phyloP scores from a whole-genome alignment of 2,329 filamentous ascomycete genomes.

The Ophiostoma himal-ulmi region DNA sequence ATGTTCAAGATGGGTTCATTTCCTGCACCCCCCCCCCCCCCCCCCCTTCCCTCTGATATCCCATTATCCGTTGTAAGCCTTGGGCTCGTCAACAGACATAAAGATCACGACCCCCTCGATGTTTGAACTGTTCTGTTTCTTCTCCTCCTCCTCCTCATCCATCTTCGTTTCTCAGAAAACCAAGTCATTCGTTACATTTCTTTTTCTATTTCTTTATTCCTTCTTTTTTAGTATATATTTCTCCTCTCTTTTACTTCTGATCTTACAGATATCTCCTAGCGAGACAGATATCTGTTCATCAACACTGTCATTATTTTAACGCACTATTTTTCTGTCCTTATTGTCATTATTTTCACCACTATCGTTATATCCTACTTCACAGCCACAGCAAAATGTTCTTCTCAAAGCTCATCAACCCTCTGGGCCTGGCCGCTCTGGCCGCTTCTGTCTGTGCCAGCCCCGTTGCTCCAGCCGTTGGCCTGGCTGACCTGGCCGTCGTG shows the following conservation, averaged over 20 bases:
- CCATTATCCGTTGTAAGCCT: background rate
- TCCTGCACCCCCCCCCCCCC: background rate
- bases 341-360: background rate
- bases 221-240: background rate
- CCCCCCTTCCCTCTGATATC: background rate
- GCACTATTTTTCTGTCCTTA: background rate
- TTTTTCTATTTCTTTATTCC: background rate
- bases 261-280: background rate
- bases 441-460: constrained; percentile 20
- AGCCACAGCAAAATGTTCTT: constrained; percentile 15
- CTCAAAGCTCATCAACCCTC: constrained; percentile 6
- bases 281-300: background rate
- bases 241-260: background rate
- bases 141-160: background rate
- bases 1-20: constrained; percentile 1
- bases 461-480: constrained; percentile 17
- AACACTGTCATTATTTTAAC: background rate
- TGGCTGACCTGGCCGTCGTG: constrained; percentile 17
- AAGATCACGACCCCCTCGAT: background rate
- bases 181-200: background rate
- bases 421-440: constrained; percentile 21
- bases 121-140: background rate
- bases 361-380: background rate
- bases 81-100: background rate
- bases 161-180: background rate